Conservation (phyloP, 163 green algal species). For the Scenedesmus sp. region DNA sequence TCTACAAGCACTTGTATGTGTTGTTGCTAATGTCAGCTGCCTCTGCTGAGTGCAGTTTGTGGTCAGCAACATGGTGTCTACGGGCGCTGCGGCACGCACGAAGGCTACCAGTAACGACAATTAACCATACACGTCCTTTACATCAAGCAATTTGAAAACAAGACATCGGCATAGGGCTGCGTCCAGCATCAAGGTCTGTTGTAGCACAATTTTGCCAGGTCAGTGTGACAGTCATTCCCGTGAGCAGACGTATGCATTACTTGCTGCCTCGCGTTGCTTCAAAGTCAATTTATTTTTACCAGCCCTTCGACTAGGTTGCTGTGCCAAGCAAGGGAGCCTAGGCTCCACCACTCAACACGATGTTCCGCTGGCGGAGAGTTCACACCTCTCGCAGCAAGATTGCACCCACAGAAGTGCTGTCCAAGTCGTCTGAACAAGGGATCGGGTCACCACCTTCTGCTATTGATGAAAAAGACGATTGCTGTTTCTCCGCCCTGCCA, state of each 20-base stretch:
- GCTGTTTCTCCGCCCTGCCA: not conserved
- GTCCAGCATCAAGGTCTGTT: not conserved
- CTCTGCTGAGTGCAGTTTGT: not conserved
- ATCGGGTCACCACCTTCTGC: not conserved
- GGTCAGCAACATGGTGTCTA: not conserved
- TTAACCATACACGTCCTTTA: not conserved
- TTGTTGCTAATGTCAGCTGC: not conserved
- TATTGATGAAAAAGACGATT: not conserved
- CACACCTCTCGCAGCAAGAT: conserved; percentile 4
- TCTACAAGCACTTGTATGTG: not conserved
- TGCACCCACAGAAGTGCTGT: not conserved
- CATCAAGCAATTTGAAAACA: not conserved
- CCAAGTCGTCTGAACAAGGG: not conserved
- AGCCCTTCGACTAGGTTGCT: not conserved
- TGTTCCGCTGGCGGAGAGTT: not conserved
- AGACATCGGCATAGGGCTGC: not conserved
- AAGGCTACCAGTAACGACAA: not conserved
- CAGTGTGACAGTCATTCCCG: not conserved
- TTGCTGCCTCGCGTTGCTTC: not conserved
- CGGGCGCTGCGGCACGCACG: not conserved
- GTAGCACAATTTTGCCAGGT: not conserved
- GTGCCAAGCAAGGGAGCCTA: not conserved
- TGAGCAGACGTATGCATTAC: not conserved
- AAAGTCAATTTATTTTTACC: not conserved
- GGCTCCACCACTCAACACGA: not conserved